phyloP scores from a whole-genome alignment of 1,139 yeast genomes.

The Diutina rugosa region DNA sequence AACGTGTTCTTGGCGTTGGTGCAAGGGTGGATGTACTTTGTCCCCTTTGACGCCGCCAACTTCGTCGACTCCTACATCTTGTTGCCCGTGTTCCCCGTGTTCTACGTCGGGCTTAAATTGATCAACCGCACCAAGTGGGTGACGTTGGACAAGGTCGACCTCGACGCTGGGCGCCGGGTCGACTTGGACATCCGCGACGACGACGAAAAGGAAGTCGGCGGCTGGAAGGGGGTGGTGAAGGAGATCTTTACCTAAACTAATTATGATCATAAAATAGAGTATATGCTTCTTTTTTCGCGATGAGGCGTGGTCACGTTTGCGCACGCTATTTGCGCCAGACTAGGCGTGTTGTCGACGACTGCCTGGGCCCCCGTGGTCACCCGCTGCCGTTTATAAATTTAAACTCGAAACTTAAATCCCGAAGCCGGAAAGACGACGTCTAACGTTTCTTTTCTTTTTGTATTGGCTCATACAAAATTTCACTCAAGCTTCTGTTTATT shows the following conservation, averaged over 20 bases:
- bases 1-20: slow-evolving; percentile 45
- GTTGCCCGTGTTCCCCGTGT: slow-evolving; percentile 40
- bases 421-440: no score
- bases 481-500: no score
- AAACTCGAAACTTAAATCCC: no score
- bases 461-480: no score
- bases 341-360: no score
- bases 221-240: neutral
- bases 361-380: no score
- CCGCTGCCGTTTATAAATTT: no score
- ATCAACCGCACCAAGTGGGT: slow-evolving; percentile 32
- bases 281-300: neutral
- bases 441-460: no score
- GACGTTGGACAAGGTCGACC: slow-evolving; percentile 27
- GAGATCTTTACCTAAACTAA: neutral
- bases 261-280: neutral
- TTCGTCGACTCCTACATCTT: slow-evolving; percentile 58
- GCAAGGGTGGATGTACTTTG: slow-evolving; percentile 58
- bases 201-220: neutral
- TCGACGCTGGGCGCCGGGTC: slow-evolving; percentile 27
- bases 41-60: slow-evolving; percentile 45
- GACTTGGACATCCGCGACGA: slow-evolving; percentile 13
- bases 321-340: no score
- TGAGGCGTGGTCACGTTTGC: no score
- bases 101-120: slow-evolving; percentile 27